Evolutionary conservation across 2,329 filamentous ascomycete species (phyloP), one percentile per base, ranked within the genome.

Genomic region (Neofusicoccum kwambonambiense): DNA sequence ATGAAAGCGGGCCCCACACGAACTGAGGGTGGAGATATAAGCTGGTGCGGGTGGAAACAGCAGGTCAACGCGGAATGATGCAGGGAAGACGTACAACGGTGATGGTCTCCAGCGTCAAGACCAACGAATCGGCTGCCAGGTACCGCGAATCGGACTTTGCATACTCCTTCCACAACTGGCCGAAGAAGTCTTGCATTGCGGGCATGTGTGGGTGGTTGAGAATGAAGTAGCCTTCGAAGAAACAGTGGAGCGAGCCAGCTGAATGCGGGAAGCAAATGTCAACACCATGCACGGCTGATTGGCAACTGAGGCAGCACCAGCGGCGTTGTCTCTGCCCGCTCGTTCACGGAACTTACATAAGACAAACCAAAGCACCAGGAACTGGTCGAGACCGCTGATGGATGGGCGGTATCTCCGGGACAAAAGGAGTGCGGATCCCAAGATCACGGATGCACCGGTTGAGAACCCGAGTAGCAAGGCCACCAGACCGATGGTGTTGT

Each of bases 131-230:
- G 13, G 76, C 78, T 1, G 80, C 83, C 50, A 86, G 75, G 71
- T 86, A 86, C 67, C 84, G 81, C 3, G 83, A 85, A 72, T 86
- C 84, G 8, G 82, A 84, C 41, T 85, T 78, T 2, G 84, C 79
- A 74, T 86, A 86, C 69, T 86, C 84, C 70, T 86, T 86, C 84
- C 84, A 86, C 1, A 85, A 75, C 71, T 86, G 82, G 35, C 80
- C 83, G 52, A 86, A 82, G 39, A 52, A 57, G 39, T 65, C 62
- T 27, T 44, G 31, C 34, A 57, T 37, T 3, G 35, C 17, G 8
- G 54, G 54, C 63, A 65, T 65, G n/a, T 45, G 58, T 2, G 44
- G 11, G 19, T 51, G 45, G 22, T 62, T 62, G n/a, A 41, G 19
- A 12, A 62, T 17, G 34, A 62, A 62, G 37, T 62, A 51, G 11